Base-by-base conservation (phyloP, 169 alveolate species). In the Eimeria acervulina region DNA sequence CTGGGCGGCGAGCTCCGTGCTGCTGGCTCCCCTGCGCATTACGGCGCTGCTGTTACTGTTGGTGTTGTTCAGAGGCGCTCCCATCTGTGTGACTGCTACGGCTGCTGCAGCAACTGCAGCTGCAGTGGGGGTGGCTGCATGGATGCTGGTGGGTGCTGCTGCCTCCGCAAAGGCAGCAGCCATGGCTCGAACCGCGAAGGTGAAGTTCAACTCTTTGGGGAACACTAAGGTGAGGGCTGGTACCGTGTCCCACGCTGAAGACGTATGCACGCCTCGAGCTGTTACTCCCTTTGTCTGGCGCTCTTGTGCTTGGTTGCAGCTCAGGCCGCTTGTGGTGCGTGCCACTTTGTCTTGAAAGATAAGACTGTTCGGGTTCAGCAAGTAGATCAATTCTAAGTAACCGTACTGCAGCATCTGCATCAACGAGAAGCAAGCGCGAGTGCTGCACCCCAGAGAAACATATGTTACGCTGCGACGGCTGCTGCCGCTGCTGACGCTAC, bases 401-500 rank as follows among this genome's bases (percentile, higher is more conserved):
- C 92, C 92, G 52, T 52, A 55, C 51, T 84, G 92, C 76, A 84
- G 78, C 28, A 84, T 26, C 31, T 84, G 92, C 76, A 84, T n/a
- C 4, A 84, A 78, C 19, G 92, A 8, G 40, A 84, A 52, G 28
- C 92, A 84, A 21, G 92, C 92, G 17, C 92, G 55, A 36, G 76
- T 84, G 92, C 78, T 84, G 61, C 92, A 84, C 6, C 92, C 92
- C 78, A 84, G 31, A 12, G 92, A 84, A 19, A 84, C 76, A 55
- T 40, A 84, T 8, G 92, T 84, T 12, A 84, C 12, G 52, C 76
- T 84, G 36, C 52, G 92, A 40, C 92, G 70, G 76, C 92, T 84
- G 76, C 92, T 21, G 72, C 52, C n/a, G 76, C 92, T 84, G 92
- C 92, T 84, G 78, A 84, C 61, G 92, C 92, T 84, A 42, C 92